Conservation (phyloP, 2,329 filamentous ascomycete species). For the Fusarium annulatum region DNA sequence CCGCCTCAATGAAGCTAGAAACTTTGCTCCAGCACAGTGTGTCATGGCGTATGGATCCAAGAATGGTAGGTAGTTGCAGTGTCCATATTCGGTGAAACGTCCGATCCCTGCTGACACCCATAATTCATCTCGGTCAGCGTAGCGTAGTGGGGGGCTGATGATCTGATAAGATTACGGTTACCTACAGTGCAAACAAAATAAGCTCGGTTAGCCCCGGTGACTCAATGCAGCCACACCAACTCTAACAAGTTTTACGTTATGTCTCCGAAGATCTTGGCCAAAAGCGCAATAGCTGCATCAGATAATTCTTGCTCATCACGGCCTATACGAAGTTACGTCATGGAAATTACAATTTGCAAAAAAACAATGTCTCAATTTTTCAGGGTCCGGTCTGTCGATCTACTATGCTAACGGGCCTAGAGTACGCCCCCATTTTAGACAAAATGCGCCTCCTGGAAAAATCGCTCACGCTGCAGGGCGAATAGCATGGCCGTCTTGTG, state of each 20-base stretch:
- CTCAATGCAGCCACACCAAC: neutral
- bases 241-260: constrained; percentile 9
- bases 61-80: neutral
- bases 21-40: constrained; percentile 1
- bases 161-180: constrained; percentile 23
- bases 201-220: neutral
- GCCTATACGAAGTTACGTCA: constrained; percentile 3
- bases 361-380: neutral
- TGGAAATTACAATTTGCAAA: neutral
- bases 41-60: neutral
- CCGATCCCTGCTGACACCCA: neutral
- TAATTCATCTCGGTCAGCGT: constrained; percentile 7
- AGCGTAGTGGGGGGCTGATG: constrained; percentile 1
- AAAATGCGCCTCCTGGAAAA: constrained; percentile 44
- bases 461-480: constrained; percentile 44
- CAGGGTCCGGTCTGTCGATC: neutral
- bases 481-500: constrained; percentile 46
- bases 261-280: neutral
- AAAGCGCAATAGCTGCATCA: neutral
- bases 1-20: neutral
- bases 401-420: neutral
- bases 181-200: neutral
- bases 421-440: constrained; percentile 2
- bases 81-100: constrained; percentile 18
- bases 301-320: neutral